Base-by-base conservation (phyloP, 768 basidiomycete species). In the Pilatotrama ljubarskyi region DNA sequence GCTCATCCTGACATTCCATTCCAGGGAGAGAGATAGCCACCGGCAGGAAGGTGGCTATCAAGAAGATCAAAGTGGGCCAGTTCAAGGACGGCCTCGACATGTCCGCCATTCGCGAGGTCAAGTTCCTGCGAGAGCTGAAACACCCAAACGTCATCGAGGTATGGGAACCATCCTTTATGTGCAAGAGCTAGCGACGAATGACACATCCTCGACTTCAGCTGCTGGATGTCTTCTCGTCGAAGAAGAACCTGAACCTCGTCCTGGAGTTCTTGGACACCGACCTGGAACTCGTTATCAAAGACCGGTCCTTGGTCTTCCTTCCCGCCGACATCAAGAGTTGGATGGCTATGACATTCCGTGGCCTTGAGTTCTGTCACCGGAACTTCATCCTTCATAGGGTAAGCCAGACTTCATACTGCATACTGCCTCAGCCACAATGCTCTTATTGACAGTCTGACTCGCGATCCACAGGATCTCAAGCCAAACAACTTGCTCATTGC, bases 41-140 rank as follows among this genome's bases (percentile, higher is more conserved):
- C 2, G 86, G 86, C 29, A 79, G 86, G n/a, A 90, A 88, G 74
- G 87, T 98, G 0, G 97, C 97, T 57, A 96, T 99, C 67, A 99
- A 99, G 79, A 98, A 98, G 76, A 96, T 97, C 66, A 96, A 96
- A 69, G 89, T 95, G 14, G 94, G 95, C 5, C 91, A 91, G 67
- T 95, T 96, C 80, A 96, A 95, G 72, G 97, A 98, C 75, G 97
- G 97, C 13, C 82, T 99, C 35, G 96, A 98, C 75, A 98, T 99
- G 95, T 96, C 94, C 62, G 97, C 97, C 58, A 88, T 99, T 57
- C 88, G 97, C 14, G 97, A 99, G 76, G 95, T 99, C 69, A 98
- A 97, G 74, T 98, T 95, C 72, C 79, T 99, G 58, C 87, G 95
- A 37, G 97, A 99, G 73, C 75, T 99, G 41, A 87, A 85, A 59